phyloP scores from a whole-genome alignment of 352 stramenopile species.

The Globisporangium paroecandrum region DNA sequence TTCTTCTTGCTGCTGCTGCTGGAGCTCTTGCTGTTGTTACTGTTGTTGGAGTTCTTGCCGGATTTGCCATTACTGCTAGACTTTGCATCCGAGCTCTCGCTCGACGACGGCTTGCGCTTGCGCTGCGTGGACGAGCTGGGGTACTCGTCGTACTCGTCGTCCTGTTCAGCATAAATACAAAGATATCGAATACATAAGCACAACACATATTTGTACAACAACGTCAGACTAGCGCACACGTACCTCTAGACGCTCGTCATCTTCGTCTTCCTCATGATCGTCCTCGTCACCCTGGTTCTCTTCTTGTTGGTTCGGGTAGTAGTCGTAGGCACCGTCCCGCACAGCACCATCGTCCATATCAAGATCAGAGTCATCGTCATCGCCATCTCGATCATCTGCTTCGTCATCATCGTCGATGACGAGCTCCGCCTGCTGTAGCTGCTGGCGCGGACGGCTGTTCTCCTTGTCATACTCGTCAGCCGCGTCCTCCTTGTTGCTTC shows the following conservation, averaged over 20 bases:
- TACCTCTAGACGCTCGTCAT: slow-evolving; percentile 10
- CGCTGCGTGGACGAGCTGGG: neutral
- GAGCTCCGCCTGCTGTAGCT: neutral
- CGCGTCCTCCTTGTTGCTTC: neutral
- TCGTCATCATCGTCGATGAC: neutral
- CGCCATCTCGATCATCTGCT: neutral
- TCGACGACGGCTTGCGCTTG: slow-evolving; percentile 22
- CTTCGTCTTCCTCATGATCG: slow-evolving; percentile 15
- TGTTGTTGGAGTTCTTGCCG: neutral
- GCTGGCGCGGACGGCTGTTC: slow-evolving; percentile 22
- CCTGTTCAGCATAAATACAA: neutral
- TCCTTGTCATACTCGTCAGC: slow-evolving; percentile 29
- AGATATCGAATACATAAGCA: neutral
- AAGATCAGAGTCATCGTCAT: neutral
- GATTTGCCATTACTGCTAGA: neutral
- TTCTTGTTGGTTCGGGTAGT: slow-evolving; percentile 15
- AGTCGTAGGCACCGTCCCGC: slow-evolving; percentile 12
- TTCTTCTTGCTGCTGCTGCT: slow-evolving; percentile 46
- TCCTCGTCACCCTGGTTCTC: slow-evolving; percentile 24
- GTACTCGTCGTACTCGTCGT: slow-evolving; percentile 3
- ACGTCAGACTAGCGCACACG: neutral
- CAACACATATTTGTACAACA: neutral
- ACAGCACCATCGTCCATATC: slow-evolving; percentile 9
- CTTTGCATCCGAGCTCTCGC: slow-evolving; percentile 5
- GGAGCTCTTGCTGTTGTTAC: slow-evolving; percentile 12